Conservation (phyloP, 306 rosid species). For the Hippophae gyantsensis region DNA sequence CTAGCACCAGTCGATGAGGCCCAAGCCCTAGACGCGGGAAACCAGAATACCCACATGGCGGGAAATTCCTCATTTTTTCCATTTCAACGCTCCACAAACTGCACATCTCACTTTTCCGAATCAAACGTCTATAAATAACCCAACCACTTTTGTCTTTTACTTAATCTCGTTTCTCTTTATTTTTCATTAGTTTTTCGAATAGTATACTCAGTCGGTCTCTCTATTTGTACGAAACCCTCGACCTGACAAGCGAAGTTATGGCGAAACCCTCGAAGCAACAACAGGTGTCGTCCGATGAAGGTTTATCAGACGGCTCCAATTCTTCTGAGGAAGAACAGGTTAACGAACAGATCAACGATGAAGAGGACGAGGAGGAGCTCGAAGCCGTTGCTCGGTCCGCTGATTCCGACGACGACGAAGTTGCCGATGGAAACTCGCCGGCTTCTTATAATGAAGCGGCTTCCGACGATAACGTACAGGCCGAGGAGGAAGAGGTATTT, state of each 20-base stretch:
- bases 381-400: slow-evolving; percentile 86
- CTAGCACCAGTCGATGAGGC: not conserved
- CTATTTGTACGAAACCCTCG: slow-evolving; percentile 42
- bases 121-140: slow-evolving; percentile 29
- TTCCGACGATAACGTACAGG: slow-evolving; percentile 30
- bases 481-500: slow-evolving; percentile 48
- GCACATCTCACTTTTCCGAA: slow-evolving; percentile 19
- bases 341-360: slow-evolving; percentile 60
- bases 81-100: slow-evolving; percentile 20
- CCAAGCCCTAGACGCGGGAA: slow-evolving; percentile 33
- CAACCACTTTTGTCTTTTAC: not conserved
- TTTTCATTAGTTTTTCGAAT: slow-evolving; percentile 2
- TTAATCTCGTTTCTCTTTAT: not conserved
- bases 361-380: slow-evolving; percentile 83
- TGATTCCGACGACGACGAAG: slow-evolving; percentile 51
- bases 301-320: slow-evolving; percentile 36
- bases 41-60: slow-evolving; percentile 38
- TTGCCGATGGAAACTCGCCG: slow-evolving; percentile 21
- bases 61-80: slow-evolving; percentile 26
- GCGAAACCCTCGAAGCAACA: slow-evolving; percentile 47
- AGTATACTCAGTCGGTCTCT: slow-evolving; percentile 17
- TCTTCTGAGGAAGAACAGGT: slow-evolving; percentile 49
- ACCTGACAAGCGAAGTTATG: slow-evolving; percentile 42
- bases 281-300: slow-evolving; percentile 68
- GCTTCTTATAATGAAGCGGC: slow-evolving; percentile 29